These are phyloP conservation scores for Chaetoceros muelleri DNA, from an alignment of 108 stramenopile genomes.

Conservation along the genomic window DNA sequence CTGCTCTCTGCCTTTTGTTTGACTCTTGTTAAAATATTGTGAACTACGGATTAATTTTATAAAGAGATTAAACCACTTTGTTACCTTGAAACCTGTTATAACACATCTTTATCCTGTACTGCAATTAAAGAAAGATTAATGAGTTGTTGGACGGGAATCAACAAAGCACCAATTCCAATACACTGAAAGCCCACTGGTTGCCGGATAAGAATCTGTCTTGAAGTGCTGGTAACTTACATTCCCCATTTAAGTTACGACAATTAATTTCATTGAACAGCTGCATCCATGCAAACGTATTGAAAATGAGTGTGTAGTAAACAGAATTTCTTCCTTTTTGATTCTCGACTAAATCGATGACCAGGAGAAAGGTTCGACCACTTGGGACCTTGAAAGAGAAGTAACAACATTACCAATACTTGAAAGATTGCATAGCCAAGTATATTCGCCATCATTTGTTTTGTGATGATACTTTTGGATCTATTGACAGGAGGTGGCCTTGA, in stretches of 20 bases:
- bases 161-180: too few species aligned
- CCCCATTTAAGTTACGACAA: constrained; percentile 71
- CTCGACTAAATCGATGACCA: constrained; percentile 32
- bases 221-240: too few species aligned
- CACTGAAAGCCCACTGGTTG: too few species aligned
- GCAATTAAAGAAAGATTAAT: background rate
- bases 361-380: constrained; percentile 34
- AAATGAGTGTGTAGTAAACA: constrained; percentile 84
- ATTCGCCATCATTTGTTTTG: constrained; percentile 82
- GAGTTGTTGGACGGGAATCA: too few species aligned
- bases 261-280: constrained; percentile 97
- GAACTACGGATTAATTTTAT: too few species aligned
- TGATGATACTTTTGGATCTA: constrained; percentile 72
- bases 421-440: constrained; percentile 82
- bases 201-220: too few species aligned
- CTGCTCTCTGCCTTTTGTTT: too few species aligned
- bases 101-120: too few species aligned
- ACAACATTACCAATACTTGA: constrained; percentile 71
- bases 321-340: constrained; percentile 42
- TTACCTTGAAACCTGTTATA: too few species aligned
- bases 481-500: constrained; percentile 69
- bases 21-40: too few species aligned
- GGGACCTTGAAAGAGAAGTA: constrained; percentile 57
- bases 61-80: too few species aligned
- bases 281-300: constrained; percentile 97